Evolutionary conservation across 2,329 filamentous ascomycete species (phyloP).

Genomic region (Chaetomium sp.): DNA sequence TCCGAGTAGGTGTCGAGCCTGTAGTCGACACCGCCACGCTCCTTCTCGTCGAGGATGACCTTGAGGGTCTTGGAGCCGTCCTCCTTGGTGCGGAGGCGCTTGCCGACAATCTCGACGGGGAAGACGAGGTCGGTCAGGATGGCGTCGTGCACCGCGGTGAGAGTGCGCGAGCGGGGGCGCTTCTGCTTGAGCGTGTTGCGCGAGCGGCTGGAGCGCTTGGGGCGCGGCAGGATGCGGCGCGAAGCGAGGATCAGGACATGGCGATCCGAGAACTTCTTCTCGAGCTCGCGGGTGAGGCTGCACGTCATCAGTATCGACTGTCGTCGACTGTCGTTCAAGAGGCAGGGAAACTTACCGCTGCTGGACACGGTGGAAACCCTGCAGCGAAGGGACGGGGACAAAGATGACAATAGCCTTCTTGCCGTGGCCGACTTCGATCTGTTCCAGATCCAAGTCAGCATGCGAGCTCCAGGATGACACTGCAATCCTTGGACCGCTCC

Average conservation of each 20-base stretch:
- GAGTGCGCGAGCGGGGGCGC: constrained; percentile 95
- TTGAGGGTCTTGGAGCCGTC: constrained; percentile 98
- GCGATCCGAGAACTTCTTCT: constrained; percentile 99
- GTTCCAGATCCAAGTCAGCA: constrained; percentile 70
- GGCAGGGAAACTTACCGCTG: constrained; percentile 75
- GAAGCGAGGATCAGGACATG: constrained; percentile 99
- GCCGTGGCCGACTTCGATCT: constrained; percentile 99
- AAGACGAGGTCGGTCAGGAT: constrained; percentile 98
- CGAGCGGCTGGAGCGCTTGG: constrained; percentile 96
- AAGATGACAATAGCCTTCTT: constrained; percentile 99
- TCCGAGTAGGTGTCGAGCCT: constrained; percentile 99
- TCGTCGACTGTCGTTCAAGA: no score
- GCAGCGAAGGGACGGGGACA: constrained; percentile 98
- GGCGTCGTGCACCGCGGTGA: constrained; percentile 97
- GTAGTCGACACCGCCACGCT: constrained; percentile 99
- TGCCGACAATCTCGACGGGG: constrained; percentile 99
- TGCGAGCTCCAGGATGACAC: constrained; percentile 69
- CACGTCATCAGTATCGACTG: constrained; percentile 10
- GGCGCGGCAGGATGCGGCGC: constrained; percentile 96
- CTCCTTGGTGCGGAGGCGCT: constrained; percentile 98
- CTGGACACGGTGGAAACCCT: constrained; percentile 99
- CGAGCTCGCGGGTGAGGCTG: constrained; percentile 98
- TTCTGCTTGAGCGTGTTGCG: constrained; percentile 98
- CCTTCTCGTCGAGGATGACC: constrained; percentile 99
- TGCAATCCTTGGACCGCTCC: constrained; percentile 70